Percentiles rank a stretch among this genome's conserved stretches.
These are phyloP conservation scores for Boletus reticuloceps DNA, from an alignment of 768 basidiomycete genomes.

Conservation along the genomic window DNA sequence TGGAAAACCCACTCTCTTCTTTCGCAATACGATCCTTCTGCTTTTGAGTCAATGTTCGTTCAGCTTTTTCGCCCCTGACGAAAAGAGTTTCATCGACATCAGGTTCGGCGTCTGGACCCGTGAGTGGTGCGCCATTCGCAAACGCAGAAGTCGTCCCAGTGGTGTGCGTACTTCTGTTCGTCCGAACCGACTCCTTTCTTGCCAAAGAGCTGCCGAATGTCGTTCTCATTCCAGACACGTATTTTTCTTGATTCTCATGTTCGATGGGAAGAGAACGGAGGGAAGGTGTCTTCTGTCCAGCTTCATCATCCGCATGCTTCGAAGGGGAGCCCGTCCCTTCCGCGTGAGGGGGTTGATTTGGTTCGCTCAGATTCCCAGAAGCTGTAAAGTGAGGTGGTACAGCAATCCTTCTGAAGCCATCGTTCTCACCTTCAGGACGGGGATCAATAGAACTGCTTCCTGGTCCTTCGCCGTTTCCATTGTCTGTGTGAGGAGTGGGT, in stretches of 20 bases:
- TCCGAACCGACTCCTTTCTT: conserved; percentile 26
- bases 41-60: conserved; percentile 45
- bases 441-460: background rate
- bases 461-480: background rate
- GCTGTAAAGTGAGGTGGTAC: background rate
- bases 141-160: conserved; percentile 35
- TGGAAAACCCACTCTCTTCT: conserved; percentile 43
- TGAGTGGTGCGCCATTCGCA: conserved; percentile 52
- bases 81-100: conserved; percentile 40
- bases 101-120: conserved; percentile 44
- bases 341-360: background rate
- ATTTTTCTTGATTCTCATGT: conserved; percentile 2
- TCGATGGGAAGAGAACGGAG: conserved; percentile 25
- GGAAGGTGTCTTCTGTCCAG: conserved; percentile 10
- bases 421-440: conserved; percentile 2
- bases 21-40: conserved; percentile 52
- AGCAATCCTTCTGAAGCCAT: background rate
- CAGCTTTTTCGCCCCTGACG: conserved; percentile 45
- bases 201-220: background rate
- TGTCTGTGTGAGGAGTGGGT: background rate
- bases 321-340: background rate
- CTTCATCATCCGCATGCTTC: background rate
- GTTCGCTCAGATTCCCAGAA: background rate
- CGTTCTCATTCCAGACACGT: background rate
- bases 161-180: conserved; percentile 17